phyloP scores from a whole-genome alignment of 148 eudicot genomes.

The Rhododendron griersonianum region DNA sequence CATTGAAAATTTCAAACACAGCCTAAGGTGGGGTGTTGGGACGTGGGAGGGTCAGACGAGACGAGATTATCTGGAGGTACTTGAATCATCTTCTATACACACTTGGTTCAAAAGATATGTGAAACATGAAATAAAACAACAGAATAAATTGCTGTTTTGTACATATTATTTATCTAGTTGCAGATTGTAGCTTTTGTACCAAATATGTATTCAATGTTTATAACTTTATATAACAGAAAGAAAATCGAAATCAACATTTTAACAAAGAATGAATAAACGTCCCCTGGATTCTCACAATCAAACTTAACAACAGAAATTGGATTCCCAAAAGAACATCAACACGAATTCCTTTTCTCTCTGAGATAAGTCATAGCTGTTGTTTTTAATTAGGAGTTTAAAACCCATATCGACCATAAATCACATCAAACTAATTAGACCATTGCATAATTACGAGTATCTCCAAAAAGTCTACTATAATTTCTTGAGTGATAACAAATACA shows the following conservation, averaged over 20 bases:
- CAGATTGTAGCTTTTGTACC: not conserved
- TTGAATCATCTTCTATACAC: not conserved
- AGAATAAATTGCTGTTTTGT: not conserved
- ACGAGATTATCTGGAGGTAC: not conserved
- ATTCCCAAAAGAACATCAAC: not conserved
- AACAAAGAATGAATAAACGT: not conserved
- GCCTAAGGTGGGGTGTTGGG: not conserved
- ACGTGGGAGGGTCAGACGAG: not conserved
- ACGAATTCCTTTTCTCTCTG: not conserved
- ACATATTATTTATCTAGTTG: not conserved
- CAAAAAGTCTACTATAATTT: not conserved
- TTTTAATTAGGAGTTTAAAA: not conserved
- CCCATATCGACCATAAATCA: not conserved
- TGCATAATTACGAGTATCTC: not conserved
- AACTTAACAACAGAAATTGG: not conserved
- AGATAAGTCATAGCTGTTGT: not conserved
- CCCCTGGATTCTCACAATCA: not conserved
- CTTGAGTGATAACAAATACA: not conserved
- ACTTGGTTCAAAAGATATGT: not conserved
- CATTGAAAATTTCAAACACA: not conserved
- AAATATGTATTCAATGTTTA: not conserved
- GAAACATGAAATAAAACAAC: not conserved
- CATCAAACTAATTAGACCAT: not conserved
- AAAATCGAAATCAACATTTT: not conserved
- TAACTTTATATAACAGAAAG: not conserved